Evolutionary conservation across 805 yeast species (phyloP).

Genomic region (Yamadazyma nakazawae): DNA sequence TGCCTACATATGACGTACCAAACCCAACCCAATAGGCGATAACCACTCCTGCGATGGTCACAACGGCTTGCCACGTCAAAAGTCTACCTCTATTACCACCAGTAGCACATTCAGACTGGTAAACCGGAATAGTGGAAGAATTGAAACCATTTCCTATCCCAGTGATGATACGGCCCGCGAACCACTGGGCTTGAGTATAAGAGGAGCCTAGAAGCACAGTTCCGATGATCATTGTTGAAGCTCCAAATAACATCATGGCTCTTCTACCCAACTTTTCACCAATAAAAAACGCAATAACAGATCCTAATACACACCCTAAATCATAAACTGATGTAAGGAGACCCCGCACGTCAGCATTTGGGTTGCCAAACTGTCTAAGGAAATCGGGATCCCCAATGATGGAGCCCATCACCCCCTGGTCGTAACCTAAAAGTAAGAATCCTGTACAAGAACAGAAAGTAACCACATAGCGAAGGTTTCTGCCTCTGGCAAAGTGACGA

Average conservation of each 20-base stretch:
- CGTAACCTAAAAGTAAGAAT: slow-evolving; percentile 9
- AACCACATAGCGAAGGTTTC: slow-evolving; percentile 9
- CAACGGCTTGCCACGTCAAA: background rate
- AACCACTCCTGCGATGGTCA: slow-evolving; percentile 59
- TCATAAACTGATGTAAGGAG: slow-evolving; percentile 61
- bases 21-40: slow-evolving; percentile 74
- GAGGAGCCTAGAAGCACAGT: slow-evolving; percentile 21
- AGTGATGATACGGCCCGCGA: slow-evolving; percentile 33
- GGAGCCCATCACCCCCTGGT: slow-evolving; percentile 12
- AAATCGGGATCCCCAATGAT: slow-evolving; percentile 8
- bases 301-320: slow-evolving; percentile 22
- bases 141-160: slow-evolving; percentile 75
- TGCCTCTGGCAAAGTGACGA: slow-evolving; percentile 7
- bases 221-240: slow-evolving; percentile 56
- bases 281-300: slow-evolving; percentile 13
- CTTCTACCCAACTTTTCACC: slow-evolving; percentile 59
- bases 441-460: slow-evolving; percentile 14
- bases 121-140: slow-evolving; percentile 74
- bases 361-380: slow-evolving; percentile 5
- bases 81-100: slow-evolving; percentile 40
- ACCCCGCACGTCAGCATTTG: slow-evolving; percentile 33
- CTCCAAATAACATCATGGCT: slow-evolving; percentile 54
- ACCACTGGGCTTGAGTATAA: background rate
- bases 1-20: slow-evolving; percentile 40
- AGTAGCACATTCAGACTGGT: slow-evolving; percentile 72